Percentiles rank a stretch among this genome's conserved stretches.
Conservation (phyloP, 1,139 yeast species). For the Groenewaldozyma auringiensis region DNA sequence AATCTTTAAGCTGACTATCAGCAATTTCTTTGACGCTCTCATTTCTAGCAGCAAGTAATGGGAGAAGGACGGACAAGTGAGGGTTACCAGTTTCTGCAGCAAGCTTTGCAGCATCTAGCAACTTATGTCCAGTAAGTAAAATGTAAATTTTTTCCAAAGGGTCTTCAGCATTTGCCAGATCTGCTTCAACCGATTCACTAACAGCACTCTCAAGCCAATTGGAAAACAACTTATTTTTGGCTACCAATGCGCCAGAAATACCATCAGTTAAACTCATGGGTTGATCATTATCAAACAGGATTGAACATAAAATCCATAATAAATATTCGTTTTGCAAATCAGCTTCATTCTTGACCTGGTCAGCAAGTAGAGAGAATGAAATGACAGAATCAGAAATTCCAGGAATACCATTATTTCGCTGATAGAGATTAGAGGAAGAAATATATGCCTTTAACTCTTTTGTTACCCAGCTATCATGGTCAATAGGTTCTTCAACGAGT, state of each 20-base stretch:
- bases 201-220: conserved; percentile 53
- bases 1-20: conserved; percentile 39
- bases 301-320: conserved; percentile 26
- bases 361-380: conserved; percentile 26
- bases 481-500: neutral
- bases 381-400: conserved; percentile 9
- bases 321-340: conserved; percentile 1
- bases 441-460: conserved; percentile 7
- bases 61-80: conserved; percentile 64
- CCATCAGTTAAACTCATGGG: conserved; percentile 7
- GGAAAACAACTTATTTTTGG: conserved; percentile 36
- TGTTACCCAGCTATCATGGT: neutral
- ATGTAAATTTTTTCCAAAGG: conserved; percentile 46
- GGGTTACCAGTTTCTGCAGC: conserved; percentile 54
- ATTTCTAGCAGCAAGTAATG: conserved; percentile 58
- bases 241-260: conserved; percentile 11
- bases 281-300: conserved; percentile 46
- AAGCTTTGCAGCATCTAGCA: conserved; percentile 51
- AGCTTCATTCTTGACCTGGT: conserved; percentile 1
- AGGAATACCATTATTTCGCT: conserved; percentile 17
- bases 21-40: conserved; percentile 50
- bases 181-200: conserved; percentile 35
- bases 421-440: conserved; percentile 6
- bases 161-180: conserved; percentile 26
- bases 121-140: conserved; percentile 47